Base-by-base conservation (phyloP, 495 filamentous ascomycete species). In the Usnea hakonensis region DNA sequence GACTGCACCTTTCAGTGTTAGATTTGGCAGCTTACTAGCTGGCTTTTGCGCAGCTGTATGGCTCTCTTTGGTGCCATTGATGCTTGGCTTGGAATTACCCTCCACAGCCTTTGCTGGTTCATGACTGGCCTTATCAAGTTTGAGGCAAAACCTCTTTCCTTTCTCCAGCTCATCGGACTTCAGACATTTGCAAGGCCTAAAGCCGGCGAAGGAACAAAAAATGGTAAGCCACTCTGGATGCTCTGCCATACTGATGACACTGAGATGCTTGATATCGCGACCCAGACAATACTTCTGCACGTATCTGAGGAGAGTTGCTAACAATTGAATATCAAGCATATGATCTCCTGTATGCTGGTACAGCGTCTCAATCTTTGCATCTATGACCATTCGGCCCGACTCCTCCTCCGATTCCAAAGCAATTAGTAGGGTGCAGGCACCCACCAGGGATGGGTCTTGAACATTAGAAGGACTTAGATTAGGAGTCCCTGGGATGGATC, bases 241-340 rank as follows among this genome's bases (percentile, higher is more conserved):
- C 19, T 57, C 54, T 19, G 33, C 9, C 37, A 16, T 57, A 21
- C n/a, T 36, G 11, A 57, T 57, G 33, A 36, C 38, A 19, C 54
- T 57, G n/a, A 57, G 54, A 40, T 57, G 54, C 33, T 36, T 36
- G 37, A 57, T 40, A 37, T 57, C 54, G 38, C 37, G 54, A 11
- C 54, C 54, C 33, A 28, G 26, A 30, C 54, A 57, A 40, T 37
- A 57, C 33, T 57, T 37, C 16, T 57, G 54, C 7, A 57, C 54
- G n/a, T 38, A 57, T 23, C 54, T 28, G 33, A 57, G 54, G 14
- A 57, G 37, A 23, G 54, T 57, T 21, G 54, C 54, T 11, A 57
- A 33, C 32, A 57, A 16, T 57, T 9, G 35, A 38, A 57, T 57
- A 23, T 57, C 37, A 38, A 37, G 35, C 16, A 57, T n/a, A 37